Conservation (phyloP, 2,329 filamentous ascomycete species). For the Epichloe gansuensis region DNA sequence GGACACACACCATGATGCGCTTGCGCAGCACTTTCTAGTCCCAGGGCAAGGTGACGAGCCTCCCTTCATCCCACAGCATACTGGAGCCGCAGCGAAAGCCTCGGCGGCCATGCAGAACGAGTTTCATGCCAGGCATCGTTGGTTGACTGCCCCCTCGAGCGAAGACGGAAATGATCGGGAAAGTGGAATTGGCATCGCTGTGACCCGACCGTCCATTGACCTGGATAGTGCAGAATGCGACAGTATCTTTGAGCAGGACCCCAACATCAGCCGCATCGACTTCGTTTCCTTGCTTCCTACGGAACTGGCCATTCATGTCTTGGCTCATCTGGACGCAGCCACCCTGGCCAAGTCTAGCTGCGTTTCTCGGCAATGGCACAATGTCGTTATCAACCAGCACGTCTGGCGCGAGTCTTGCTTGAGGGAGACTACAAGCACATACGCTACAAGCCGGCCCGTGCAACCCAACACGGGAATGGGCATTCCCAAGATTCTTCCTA, state of each 20-base stretch:
- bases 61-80: constrained; percentile 46
- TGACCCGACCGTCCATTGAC: constrained; percentile 30
- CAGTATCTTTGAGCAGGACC: constrained; percentile 19
- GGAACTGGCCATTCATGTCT: constrained; percentile 46
- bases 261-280: constrained; percentile 40
- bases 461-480: constrained; percentile 43
- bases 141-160: constrained; percentile 25
- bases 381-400: constrained; percentile 37
- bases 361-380: constrained; percentile 40
- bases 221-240: constrained; percentile 23
- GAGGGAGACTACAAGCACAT: constrained; percentile 46
- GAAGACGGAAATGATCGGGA: constrained; percentile 45
- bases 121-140: constrained; percentile 26
- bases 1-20: constrained; percentile 17
- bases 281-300: constrained; percentile 42
- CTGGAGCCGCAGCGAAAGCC: constrained; percentile 48
- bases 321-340: constrained; percentile 41
- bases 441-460: constrained; percentile 42
- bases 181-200: constrained; percentile 50
- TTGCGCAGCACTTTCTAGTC: constrained; percentile 24
- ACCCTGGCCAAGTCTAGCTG: constrained; percentile 34
- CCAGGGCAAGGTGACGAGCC: constrained; percentile 40
- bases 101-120: constrained; percentile 48
- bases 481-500: constrained; percentile 39
- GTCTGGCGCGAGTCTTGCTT: constrained; percentile 53